phyloP scores from a whole-genome alignment of 306 rosid species.

The Acacia acuminata region DNA sequence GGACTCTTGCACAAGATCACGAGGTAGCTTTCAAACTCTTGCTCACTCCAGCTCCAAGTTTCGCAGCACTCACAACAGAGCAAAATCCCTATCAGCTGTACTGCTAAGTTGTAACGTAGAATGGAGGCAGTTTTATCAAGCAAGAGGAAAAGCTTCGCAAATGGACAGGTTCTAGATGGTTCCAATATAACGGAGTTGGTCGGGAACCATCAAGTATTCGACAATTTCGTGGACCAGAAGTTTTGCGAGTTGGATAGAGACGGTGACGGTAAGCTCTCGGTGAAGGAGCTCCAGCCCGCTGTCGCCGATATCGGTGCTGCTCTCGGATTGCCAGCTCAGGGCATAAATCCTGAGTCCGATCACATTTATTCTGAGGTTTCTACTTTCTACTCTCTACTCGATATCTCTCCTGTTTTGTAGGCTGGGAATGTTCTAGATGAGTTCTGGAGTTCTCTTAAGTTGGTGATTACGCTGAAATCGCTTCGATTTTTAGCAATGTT shows the following conservation, averaged over 20 bases:
- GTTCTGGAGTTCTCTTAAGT: neutral
- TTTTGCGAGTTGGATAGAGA: conserved; percentile 76
- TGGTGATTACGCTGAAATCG: neutral
- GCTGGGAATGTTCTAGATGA: neutral
- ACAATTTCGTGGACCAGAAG: conserved; percentile 76
- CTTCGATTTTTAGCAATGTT: conserved; percentile 19
- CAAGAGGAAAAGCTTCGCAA: conserved; percentile 35
- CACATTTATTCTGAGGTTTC: conserved; percentile 79
- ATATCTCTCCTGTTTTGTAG: neutral
- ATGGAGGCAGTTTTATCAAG: conserved; percentile 37
- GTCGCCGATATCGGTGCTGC: conserved; percentile 96
- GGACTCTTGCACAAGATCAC: neutral
- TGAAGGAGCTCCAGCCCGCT: conserved; percentile 89
- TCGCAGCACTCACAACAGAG: conserved; percentile 36
- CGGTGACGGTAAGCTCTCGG: conserved; percentile 81
- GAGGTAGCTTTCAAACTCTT: neutral
- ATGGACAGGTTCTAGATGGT: conserved; percentile 81
- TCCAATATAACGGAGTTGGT: conserved; percentile 91
- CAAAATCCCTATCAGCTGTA: neutral
- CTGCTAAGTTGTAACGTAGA: neutral
- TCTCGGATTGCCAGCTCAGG: conserved; percentile 90
- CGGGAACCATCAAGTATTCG: conserved; percentile 71
- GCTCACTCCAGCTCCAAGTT: conserved; percentile 12
- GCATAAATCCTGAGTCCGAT: conserved; percentile 74
- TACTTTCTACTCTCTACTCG: neutral